Base-by-base conservation (phyloP, 2,329 filamentous ascomycete species). In the Colletotrichum caudatum region DNA sequence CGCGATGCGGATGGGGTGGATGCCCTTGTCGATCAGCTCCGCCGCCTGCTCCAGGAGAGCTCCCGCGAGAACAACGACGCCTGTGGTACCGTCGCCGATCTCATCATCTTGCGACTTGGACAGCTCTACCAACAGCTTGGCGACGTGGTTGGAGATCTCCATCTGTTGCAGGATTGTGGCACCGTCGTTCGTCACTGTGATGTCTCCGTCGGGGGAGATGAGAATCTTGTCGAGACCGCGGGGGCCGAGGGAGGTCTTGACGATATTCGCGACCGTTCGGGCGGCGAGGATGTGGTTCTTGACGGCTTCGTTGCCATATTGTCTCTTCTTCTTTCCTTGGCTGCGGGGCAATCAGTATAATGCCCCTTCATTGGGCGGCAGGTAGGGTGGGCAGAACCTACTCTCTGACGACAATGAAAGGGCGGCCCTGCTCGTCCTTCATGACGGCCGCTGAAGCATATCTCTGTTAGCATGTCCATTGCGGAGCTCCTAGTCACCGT, bases 81-180 rank as follows among this genome's bases (percentile, higher is more conserved):
- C 96, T 0, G 96, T 99, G 74, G 96, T 99, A 75, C 96, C 96
- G 81, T 99, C 96, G 80, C 96, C 96, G 79, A 99, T 99, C 85
- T 99, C 96, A 77, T 98, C 95, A 79, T 99, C 96, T 82, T 99
- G 96, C 50, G 96, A 98, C 86, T 97, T 98, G 75, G 96, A 98
- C 51, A 99, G 91, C 81, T 98, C 95, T 61, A 99, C 96, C 72
- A 99, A 87, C 63, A 99, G 88, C 86, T 98, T 98, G 74, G 96
- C 96, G 74, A 99, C 94, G 83, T 98, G 95, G 88, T 99, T 98
- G 77, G 94, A 93, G 77, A 99, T 95, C 86, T 99, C 96, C 96
- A 99, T 99, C 89, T 97, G 94, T 78, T 94, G 92, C 76, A 99
- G 87, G 78, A 99, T 99, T 57, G 96, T 99, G 66, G 97, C 97